Conservation (phyloP, 73 alveolate species). For the Stentor coeruleus region DNA sequence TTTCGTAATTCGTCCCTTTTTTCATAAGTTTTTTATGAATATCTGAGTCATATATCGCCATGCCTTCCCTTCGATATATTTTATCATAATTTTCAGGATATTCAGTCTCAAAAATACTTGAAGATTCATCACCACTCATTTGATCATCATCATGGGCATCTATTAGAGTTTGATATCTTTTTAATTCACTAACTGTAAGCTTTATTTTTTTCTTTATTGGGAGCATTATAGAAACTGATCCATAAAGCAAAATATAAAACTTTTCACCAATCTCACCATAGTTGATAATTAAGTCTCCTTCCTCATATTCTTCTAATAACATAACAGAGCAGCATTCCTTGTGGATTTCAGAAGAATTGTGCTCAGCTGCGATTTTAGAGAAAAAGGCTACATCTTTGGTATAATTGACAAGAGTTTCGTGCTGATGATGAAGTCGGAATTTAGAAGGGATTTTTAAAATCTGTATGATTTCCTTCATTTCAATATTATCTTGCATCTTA, state of each 20-base stretch:
- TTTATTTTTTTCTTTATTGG: background rate
- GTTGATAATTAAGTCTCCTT: background rate
- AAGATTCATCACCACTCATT: background rate
- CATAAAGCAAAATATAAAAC: background rate
- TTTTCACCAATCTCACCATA: constrained; percentile 10
- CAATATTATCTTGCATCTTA: background rate
- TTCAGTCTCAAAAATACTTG: background rate
- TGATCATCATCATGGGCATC: background rate
- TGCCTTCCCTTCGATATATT: too few species aligned
- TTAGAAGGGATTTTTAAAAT: background rate
- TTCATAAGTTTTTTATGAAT: too few species aligned
- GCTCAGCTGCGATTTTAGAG: constrained; percentile 16
- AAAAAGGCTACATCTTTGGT: background rate
- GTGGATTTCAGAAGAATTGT: background rate
- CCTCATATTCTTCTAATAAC: background rate
- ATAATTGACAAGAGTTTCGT: background rate
- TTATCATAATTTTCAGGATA: too few species aligned
- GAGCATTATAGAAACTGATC: background rate
- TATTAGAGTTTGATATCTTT: too few species aligned
- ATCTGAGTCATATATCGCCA: background rate
- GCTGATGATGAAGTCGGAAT: background rate
- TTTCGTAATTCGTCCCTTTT: background rate
- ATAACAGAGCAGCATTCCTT: background rate
- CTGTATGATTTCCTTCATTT: background rate
- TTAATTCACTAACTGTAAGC: background rate